A percentile compares a stretch with the other conserved stretches of the same genome.
Conservation (phyloP, 1,284 basidiomycete species). For the Cryptococcus sp. region DNA sequence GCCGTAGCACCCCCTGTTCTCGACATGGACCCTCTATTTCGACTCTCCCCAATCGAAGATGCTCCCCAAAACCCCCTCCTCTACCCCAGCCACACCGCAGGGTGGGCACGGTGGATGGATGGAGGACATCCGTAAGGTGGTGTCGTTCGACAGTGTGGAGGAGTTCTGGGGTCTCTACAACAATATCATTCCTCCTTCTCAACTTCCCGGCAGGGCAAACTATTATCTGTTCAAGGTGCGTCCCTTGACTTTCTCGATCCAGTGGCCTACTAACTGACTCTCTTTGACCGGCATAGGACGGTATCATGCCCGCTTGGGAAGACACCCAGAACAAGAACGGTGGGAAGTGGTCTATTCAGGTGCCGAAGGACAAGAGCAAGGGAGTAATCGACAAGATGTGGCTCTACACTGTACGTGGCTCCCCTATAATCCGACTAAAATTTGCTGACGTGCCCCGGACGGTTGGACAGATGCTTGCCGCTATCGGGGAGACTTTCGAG, state of each 20-base stretch:
- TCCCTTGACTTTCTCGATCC: slow-evolving; percentile 2
- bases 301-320: slow-evolving; percentile 95
- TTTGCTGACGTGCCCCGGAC: neutral
- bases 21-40: slow-evolving; percentile 96
- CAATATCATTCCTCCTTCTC: slow-evolving; percentile 95
- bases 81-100: slow-evolving; percentile 68
- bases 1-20: slow-evolving; percentile 80
- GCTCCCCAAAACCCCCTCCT: slow-evolving; percentile 77
- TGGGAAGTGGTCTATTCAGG: slow-evolving; percentile 97
- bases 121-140: slow-evolving; percentile 93
- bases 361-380: slow-evolving; percentile 92
- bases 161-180: slow-evolving; percentile 99
- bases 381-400: slow-evolving; percentile 87
- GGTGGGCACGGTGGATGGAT: slow-evolving; percentile 69
- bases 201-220: slow-evolving; percentile 90
- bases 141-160: slow-evolving; percentile 89
- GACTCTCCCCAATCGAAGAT: slow-evolving; percentile 86
- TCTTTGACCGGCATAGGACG: slow-evolving; percentile 61
- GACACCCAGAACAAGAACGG: slow-evolving; percentile 93
- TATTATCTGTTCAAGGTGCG: slow-evolving; percentile 93
- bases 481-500: slow-evolving; percentile 95
- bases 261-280: neutral
- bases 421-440: neutral
- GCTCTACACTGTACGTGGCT: slow-evolving; percentile 79
- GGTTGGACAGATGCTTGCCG: slow-evolving; percentile 79